These are phyloP conservation scores for Sphagnum contortum DNA, from an alignment of 225 moss, liverwort and hornwort genomes.

Conservation along the genomic window DNA sequence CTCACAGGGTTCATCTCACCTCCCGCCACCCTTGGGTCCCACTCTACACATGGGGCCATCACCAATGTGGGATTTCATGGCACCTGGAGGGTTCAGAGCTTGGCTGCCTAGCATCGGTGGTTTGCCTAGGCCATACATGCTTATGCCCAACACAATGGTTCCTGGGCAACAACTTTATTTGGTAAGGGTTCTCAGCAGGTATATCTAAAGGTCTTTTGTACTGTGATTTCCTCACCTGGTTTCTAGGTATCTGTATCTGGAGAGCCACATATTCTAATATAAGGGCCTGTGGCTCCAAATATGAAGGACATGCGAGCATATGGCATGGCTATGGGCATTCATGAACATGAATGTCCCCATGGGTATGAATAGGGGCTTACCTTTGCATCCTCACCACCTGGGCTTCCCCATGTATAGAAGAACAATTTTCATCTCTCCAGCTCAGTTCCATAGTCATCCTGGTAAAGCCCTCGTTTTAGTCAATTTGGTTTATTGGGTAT, in stretches of 20 bases:
- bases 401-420: constrained; percentile 8
- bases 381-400: constrained; percentile 44
- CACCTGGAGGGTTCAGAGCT: constrained; percentile 43
- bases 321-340: constrained; percentile 32
- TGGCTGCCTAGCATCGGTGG: constrained; percentile 19
- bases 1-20: constrained; percentile 20
- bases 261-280: neutral
- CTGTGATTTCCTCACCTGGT: neutral
- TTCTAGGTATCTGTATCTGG: neutral
- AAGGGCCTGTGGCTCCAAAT: constrained; percentile 56
- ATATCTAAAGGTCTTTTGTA: neutral
- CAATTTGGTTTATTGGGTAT: no score
- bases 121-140: constrained; percentile 39
- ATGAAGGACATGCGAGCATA: constrained; percentile 66
- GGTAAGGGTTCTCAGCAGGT: constrained; percentile 7
- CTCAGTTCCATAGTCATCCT: no score
- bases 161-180: constrained; percentile 25
- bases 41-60: constrained; percentile 58
- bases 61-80: constrained; percentile 32
- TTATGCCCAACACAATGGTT: constrained; percentile 46
- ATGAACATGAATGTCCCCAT: constrained; percentile 51
- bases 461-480: no score
- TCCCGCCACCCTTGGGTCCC: constrained; percentile 51
- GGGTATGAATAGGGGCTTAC: constrained; percentile 50
- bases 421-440: no score